Evolutionary conservation across 2,329 filamentous ascomycete species (phyloP), one percentile per base, ranked within the genome.

Genomic region (Penicillium sp.): DNA sequence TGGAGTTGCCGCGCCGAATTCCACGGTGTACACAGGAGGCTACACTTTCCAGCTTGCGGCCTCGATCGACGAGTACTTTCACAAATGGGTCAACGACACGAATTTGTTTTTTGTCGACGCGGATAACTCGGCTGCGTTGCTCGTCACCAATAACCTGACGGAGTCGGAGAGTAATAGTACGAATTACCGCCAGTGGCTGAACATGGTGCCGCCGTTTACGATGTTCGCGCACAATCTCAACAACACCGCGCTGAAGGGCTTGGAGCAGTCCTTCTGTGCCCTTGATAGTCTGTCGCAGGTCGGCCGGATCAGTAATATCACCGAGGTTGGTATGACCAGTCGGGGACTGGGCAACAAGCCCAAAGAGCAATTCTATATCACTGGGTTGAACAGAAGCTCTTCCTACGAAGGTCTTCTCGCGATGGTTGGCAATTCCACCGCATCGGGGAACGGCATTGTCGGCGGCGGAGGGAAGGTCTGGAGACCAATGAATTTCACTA

Each of bases 311-410:
- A 81, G 79, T 46, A 81, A 82, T 5, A 83, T 81, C 27, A 81
- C 81, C 38, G 77, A 83, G 56, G 75, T 86, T 29, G 78, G 83
- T 38, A 89, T 96, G 80, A 92, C 87, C 2, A 86, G 80, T 27
- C 83, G 86, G 31, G 90, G 85, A 3, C 76, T 81, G 1, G 85
- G 85, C 3, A 84, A 84, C 47, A 79, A 86, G 56, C 90, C 90
- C 1, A 92, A 92, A 70, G 88, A 96, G 70, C 91, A 96, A 66
- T 96, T 99, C 71, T 91, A 93, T 64, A 81, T 97, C 45, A 85
- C 83, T 36, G 85, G 86, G 0, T 81, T 99, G 39, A 90, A 91
- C 57, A 76, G 81, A 4, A 90, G 85, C 62, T 86, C 88, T 4
- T 78, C 75, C 0, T 97, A 97, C 66, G 78, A 80, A 36, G 91